Base-by-base conservation (phyloP, 2,329 filamentous ascomycete species). In the Grosmannia penicillata region DNA sequence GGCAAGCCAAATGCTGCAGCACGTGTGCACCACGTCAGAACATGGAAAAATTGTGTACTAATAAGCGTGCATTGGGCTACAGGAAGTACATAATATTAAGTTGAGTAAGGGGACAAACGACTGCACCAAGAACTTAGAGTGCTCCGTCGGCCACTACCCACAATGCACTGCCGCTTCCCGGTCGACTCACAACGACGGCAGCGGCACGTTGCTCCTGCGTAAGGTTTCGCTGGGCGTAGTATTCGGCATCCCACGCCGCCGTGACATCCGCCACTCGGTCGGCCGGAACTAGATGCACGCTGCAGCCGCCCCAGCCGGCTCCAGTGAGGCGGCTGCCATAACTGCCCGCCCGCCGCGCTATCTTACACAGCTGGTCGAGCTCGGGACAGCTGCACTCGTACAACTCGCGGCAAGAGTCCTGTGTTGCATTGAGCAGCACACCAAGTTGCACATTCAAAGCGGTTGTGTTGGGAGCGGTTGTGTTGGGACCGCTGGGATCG, bases 261-360 rank as follows among this genome's bases (percentile, higher is more conserved):
- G 73, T 84, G 18, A 98, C 82, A 21, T 65, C 72, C 6, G 79
- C 76, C 1, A 95, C 81, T 58, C 81, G 89, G 51, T 85, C 72
- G 41, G 76, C 82, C 0, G 89, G 82, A 37, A 96, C 81, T 41
- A 98, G 70, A 61, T 98, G 91, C 41, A 98, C 89, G 43, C 76
- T 91, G 62, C 91, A 96, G 3, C 91, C 91, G 44, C 91, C 91
- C 91, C 91, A 98, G 4, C 91, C 91, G 1, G 91, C 91, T 28
- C 91, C 91, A 0, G 89, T 96, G 49, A 95, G 62, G 21, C 89
- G 68, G 49, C 82, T 86, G 22, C 89, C 91, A 54, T 85, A 86
- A 15, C 82, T 75, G 3, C 91, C 91, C 1, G 82, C 82, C 14
- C 65, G 67, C 22, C 78, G 69, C 0, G 87, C 87, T 47, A 96